phyloP scores from a whole-genome alignment of 2,329 filamentous ascomycete species.

The Curvularia hawaiiensis region DNA sequence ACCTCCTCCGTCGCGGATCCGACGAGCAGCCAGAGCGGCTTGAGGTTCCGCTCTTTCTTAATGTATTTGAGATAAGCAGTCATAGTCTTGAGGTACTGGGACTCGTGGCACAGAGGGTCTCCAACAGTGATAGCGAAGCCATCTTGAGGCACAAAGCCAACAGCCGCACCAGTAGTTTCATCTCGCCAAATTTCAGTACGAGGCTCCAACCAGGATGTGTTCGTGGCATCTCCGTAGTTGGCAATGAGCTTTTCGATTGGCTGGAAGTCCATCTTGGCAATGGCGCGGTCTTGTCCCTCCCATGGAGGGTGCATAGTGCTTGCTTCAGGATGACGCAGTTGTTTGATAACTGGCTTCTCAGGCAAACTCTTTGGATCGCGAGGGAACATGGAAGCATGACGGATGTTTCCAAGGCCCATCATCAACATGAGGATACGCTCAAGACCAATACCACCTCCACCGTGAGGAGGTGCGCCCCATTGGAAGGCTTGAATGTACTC shows the following conservation, averaged over 20 bases:
- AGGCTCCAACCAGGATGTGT: slow-evolving; percentile 91
- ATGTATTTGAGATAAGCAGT: slow-evolving; percentile 76
- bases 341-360: slow-evolving; percentile 63
- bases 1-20: slow-evolving; percentile 78
- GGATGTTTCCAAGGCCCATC: slow-evolving; percentile 85
- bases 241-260: slow-evolving; percentile 86
- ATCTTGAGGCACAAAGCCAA: slow-evolving; percentile 79
- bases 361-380: slow-evolving; percentile 89
- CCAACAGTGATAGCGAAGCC: slow-evolving; percentile 85
- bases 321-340: slow-evolving; percentile 84
- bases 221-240: slow-evolving; percentile 93
- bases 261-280: slow-evolving; percentile 64
- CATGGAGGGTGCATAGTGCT: slow-evolving; percentile 77
- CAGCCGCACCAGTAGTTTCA: slow-evolving; percentile 75
- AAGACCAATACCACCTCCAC: slow-evolving; percentile 85
- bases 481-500: slow-evolving; percentile 90
- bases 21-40: slow-evolving; percentile 89
- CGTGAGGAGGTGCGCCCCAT: slow-evolving; percentile 86
- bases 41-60: slow-evolving; percentile 71
- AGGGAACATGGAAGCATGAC: slow-evolving; percentile 84
- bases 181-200: slow-evolving; percentile 90
- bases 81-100: slow-evolving; percentile 77
- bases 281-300: slow-evolving; percentile 57
- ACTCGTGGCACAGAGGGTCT: slow-evolving; percentile 80
- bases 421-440: slow-evolving; percentile 88